A percentile compares a stretch with the other conserved stretches of the same genome.
These are phyloP conservation scores for Fistulinella cinereoalba DNA, from an alignment of 1,284 basidiomycete genomes.

Conservation along the genomic window DNA sequence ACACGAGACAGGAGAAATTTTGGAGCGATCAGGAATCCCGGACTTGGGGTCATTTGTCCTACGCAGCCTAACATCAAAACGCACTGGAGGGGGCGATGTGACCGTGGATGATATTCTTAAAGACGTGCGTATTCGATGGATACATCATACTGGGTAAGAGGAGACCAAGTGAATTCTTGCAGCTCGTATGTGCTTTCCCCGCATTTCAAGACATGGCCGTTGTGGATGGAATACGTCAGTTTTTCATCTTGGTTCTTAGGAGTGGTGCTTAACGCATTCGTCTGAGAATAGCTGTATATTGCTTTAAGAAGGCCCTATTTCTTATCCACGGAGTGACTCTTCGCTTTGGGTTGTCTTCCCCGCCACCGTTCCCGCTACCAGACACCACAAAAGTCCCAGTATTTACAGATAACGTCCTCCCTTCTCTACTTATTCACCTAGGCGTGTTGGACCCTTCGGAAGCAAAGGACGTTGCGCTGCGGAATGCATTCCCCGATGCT, in stretches of 20 bases:
- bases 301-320: constrained; percentile 88
- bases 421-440: constrained; percentile 76
- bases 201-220: constrained; percentile 72
- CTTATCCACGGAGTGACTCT: constrained; percentile 68
- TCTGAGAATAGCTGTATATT: constrained; percentile 60
- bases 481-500: constrained; percentile 45
- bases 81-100: constrained; percentile 35
- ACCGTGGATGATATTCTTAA: constrained; percentile 62
- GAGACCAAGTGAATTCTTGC: constrained; percentile 11
- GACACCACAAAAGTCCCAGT: constrained; percentile 62
- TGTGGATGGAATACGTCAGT: constrained; percentile 62
- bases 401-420: constrained; percentile 85
- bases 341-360: constrained; percentile 54
- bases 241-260: constrained; percentile 8
- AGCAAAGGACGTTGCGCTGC: constrained; percentile 39
- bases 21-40: constrained; percentile 59
- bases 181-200: constrained; percentile 74
- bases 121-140: constrained; percentile 43
- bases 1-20: constrained; percentile 68
- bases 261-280: constrained; percentile 4
- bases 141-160: constrained; percentile 2
- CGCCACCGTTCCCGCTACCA: constrained; percentile 60
- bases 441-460: constrained; percentile 67
- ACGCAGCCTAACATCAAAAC: constrained; percentile 54
- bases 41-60: constrained; percentile 74